A percentile compares a stretch with the other conserved stretches of the same genome.
Conservation (phyloP, 2,329 filamentous ascomycete genomes). For the Alternaria rosae region DNA sequence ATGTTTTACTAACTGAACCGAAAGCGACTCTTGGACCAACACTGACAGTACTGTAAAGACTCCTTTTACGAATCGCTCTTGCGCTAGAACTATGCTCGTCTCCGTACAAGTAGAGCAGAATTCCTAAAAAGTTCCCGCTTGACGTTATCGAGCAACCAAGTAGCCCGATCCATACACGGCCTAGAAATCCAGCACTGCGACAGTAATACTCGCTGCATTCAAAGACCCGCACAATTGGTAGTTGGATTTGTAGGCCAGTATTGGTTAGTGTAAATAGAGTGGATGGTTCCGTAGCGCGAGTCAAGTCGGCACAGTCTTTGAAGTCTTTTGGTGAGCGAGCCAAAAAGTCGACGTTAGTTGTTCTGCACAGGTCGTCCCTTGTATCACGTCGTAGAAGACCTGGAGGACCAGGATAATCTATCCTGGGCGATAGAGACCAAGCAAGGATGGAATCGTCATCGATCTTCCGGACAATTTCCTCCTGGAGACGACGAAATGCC, state of each 20-base stretch:
- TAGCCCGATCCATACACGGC: neutral
- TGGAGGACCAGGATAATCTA: neutral
- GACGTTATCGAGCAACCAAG: neutral
- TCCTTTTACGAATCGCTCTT: neutral
- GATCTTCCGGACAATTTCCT: slow-evolving; percentile 28
- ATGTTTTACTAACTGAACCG: neutral
- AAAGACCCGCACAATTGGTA: neutral
- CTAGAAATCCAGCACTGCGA: accelerated
- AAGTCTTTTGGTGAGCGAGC: neutral
- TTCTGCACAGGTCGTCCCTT: accelerated
- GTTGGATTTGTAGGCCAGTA: neutral
- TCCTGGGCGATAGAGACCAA: slow-evolving; percentile 1
- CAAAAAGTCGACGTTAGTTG: neutral
- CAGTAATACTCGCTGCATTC: neutral
- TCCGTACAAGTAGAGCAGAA: neutral
- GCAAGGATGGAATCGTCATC: slow-evolving; percentile 26
- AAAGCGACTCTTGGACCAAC: neutral
- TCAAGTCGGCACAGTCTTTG: neutral
- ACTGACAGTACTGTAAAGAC: neutral
- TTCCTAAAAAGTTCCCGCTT: neutral
- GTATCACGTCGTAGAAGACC: too few relatives aligned
- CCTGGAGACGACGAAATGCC: slow-evolving; percentile 30
- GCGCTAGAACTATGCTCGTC: accelerated
- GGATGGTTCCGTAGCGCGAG: neutral
- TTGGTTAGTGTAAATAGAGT: neutral